Evolutionary conservation across 148 eudicot genomes (phyloP), one percentile per base, ranked within the genome.

Genomic region (Arbutus unedo): DNA sequence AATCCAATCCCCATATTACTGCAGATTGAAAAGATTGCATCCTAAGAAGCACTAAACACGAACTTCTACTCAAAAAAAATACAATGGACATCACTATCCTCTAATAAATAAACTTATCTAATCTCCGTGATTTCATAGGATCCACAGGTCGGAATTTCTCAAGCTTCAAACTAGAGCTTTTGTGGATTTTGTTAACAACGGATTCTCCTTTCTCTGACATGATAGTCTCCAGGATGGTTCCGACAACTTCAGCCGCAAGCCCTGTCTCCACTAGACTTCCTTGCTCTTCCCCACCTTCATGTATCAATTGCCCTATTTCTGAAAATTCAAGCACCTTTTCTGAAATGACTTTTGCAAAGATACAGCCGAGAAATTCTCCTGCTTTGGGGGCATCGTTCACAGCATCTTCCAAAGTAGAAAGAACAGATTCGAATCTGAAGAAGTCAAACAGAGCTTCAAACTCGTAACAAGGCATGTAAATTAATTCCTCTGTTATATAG

Each of bases 331-430:
- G 23, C 7, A 88, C 82, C 38, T 93, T 89, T 71, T 95, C 97
- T 23, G 86, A 0, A 15, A 95, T 79, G 41, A 92, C 81, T 77
- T 81, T 91, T 38, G 91, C 94, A 44, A 93, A 83, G 50, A 93
- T 85, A 41, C 79, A 88, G 44, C 98, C 98, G 9, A 95, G 95
- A 82, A 86, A 95, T 72, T 95, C 67, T 2, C 92, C 88, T 68
- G 98, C 98, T 89, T 75, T 91, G 45, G 98, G 97, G 82, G 98
- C 98, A 89, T 95, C 98, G 45, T 77, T 93, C 8, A 90, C 91
- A 8, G 91, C 90, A 82, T 95, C 98, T 82, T 95, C 98, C 90
- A 95, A 85, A 54, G 79, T 86, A 75, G 87, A 55, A 25, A 95
- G 92, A 77, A 92, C 95, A 60, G 88, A 88, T 82, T 90, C 93